Percentiles rank a stretch among this genome's conserved stretches.
phyloP scores from a whole-genome alignment of 2,329 filamentous ascomycete species.

The Calonectria honghensis region DNA sequence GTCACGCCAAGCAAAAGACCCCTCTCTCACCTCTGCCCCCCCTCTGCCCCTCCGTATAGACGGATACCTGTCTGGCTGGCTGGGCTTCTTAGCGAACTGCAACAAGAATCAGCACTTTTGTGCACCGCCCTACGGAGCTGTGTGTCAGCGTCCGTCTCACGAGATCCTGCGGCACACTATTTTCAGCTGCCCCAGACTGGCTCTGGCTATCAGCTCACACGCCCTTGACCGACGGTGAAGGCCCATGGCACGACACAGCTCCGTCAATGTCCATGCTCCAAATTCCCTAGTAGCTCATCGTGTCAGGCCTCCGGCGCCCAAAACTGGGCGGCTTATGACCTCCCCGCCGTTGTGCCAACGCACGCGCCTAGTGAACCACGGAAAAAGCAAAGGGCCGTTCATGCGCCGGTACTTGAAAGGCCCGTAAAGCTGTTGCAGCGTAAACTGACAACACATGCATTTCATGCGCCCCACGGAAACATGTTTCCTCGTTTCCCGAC shows the following conservation, averaged over 20 bases:
- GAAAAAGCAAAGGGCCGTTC: slow-evolving; percentile 17
- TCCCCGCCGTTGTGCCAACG: slow-evolving; percentile 6
- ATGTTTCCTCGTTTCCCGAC: slow-evolving; percentile 1
- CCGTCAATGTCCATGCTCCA: background rate
- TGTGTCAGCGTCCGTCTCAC: slow-evolving; percentile 20
- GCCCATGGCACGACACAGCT: background rate
- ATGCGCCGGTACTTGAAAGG: background rate
- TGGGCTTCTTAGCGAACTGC: background rate
- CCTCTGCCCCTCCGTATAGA: background rate
- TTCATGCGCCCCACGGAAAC: slow-evolving; percentile 8
- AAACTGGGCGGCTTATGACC: background rate
- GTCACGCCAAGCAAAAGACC: background rate
- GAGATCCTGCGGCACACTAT: slow-evolving; percentile 5
- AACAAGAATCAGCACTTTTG: background rate
- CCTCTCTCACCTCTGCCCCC: background rate
- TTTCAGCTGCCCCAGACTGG: slow-evolving; percentile 4
- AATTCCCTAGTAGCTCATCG: background rate
- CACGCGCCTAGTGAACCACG: slow-evolving; percentile 11
- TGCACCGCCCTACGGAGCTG: slow-evolving; percentile 12
- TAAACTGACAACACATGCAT: background rate
- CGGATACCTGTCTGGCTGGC: background rate
- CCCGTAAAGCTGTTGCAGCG: background rate
- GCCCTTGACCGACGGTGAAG: slow-evolving; percentile 15
- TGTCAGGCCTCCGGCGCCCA: slow-evolving; percentile 6
- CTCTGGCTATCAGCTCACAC: background rate